phyloP scores from a whole-genome alignment of 1,284 basidiomycete species.

The Malassezia dermatis region DNA sequence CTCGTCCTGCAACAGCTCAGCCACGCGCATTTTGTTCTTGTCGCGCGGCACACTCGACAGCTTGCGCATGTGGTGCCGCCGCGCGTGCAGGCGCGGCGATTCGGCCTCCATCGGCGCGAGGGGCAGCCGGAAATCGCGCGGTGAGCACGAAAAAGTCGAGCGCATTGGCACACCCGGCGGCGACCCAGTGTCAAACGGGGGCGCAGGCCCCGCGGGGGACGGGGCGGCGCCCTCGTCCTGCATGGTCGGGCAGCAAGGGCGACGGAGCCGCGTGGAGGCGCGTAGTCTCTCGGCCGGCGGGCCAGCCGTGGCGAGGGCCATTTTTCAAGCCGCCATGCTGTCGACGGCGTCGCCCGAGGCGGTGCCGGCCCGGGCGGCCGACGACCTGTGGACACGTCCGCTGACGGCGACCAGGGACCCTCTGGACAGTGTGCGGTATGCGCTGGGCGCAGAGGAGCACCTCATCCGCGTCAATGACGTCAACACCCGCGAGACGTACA shows the following conservation, averaged over 20 bases:
- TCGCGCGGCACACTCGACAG: conserved; percentile 5
- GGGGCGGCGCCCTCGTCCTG: background rate
- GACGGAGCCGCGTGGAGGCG: background rate
- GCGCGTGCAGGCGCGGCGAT: background rate
- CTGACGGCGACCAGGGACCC: conserved; percentile 1
- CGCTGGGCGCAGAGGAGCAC: conserved; percentile 36
- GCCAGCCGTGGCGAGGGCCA: background rate
- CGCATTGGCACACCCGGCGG: background rate
- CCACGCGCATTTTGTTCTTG: conserved; percentile 29
- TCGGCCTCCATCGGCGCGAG: background rate
- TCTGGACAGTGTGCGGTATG: conserved; percentile 22
- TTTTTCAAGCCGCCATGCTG: background rate
- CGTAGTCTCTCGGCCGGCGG: background rate
- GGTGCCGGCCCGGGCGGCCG: background rate
- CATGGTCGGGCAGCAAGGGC: background rate
- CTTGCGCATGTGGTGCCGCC: background rate
- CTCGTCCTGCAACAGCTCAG: conserved; percentile 37
- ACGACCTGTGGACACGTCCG: background rate
- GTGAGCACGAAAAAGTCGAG: conserved; percentile 15
- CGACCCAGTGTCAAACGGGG: background rate
- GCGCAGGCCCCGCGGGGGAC: background rate
- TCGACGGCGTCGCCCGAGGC: background rate
- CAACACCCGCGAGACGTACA: conserved; percentile 34
- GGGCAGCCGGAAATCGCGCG: conserved; percentile 15
- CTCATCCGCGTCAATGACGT: conserved; percentile 37